Base-by-base conservation (phyloP, 2,329 filamentous ascomycete species). In the Sphaerulina populicola region DNA sequence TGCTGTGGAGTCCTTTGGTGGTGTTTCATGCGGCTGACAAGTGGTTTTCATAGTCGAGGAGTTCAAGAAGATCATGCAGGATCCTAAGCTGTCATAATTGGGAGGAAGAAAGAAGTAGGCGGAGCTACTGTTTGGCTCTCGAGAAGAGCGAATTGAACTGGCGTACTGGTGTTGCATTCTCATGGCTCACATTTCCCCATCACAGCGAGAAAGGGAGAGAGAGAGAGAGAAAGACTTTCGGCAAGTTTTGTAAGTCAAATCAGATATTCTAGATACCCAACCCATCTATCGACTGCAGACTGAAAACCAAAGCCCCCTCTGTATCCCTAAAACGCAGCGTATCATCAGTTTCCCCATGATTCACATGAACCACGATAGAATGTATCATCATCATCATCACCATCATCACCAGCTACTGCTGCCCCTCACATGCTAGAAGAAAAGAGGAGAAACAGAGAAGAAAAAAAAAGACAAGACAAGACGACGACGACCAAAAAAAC, bases 11-110 rank as follows among this genome's bases (percentile, higher is more conserved):
- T 27, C 23, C 3, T 6, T 27, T 27, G 23, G 23, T 27, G 4
- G 3, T 27, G 23, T 27, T 27, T 2, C 27, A 23, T 18, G 15
- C 5, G n/a, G 47, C 27, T 23, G 6, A 41, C 18, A 27, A 11
- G 15, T 9, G 10, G 12, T 9, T 31, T 9, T 31, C 38, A 29
- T 27, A 54, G 52, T 55, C 38, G 53, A 55, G 27, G 53, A 55
- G 29, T 55, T 55, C 45, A 55, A 55, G 49, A 55, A 49, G 38
- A 55, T 55, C n/a, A 55, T 55, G 53, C 47, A 54, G 21, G 52
- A 54, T 30, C 46, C 46, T 4, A 49, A 49, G 30, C 38, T 48
- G 45, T 47, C 45, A 35, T 48, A 27, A 39, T n/a, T 15, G 3
- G 39, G 4, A 12, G 5, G 9, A 1, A 18, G 8, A 33, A 9